A percentile compares a stretch with the other conserved stretches of the same genome.
These are phyloP conservation scores for Leavenworthia alabamica DNA, from an alignment of 345 rosid species.

Conservation along the genomic window DNA sequence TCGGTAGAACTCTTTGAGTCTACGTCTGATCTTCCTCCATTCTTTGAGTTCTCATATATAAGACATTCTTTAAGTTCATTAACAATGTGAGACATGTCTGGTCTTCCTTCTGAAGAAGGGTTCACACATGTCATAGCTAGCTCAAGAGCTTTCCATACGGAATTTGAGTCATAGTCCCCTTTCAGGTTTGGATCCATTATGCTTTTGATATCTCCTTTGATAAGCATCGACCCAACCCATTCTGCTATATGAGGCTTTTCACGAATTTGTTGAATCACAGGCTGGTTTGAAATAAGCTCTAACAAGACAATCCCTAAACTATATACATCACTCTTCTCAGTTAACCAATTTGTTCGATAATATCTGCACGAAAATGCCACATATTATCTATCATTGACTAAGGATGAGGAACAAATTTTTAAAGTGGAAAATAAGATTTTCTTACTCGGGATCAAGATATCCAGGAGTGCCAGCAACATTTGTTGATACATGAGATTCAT, in stretches of 20 bases:
- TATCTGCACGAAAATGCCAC: conserved; percentile 19
- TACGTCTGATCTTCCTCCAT: neutral
- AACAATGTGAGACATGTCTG: conserved; percentile 21
- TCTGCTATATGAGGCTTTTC: conserved; percentile 15
- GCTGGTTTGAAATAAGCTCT: conserved; percentile 32
- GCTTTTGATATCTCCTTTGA: neutral
- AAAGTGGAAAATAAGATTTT: neutral
- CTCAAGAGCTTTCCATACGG: conserved; percentile 19
- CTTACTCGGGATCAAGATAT: conserved; percentile 48
- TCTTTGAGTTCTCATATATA: neutral
- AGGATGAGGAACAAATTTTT: too few relatives aligned
- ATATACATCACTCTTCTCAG: conserved; percentile 39
- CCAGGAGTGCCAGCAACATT: conserved; percentile 24
- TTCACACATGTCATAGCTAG: conserved; percentile 17
- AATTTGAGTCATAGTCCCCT: conserved; percentile 5
- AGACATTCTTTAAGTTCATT: conserved; percentile 6
- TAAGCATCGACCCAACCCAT: conserved; percentile 9
- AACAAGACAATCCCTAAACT: conserved; percentile 32
- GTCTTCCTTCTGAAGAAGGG: conserved; percentile 14
- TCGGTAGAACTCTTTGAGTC: conserved; percentile 6
- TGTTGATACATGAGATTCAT: conserved; percentile 16
- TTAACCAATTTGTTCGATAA: conserved; percentile 21
- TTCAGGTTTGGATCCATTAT: conserved; percentile 1
- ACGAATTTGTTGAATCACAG: conserved; percentile 5
- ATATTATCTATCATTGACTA: too few relatives aligned